Base-by-base conservation (phyloP, 2,329 filamentous ascomycete species). In the Verticillium albo-atrum region DNA sequence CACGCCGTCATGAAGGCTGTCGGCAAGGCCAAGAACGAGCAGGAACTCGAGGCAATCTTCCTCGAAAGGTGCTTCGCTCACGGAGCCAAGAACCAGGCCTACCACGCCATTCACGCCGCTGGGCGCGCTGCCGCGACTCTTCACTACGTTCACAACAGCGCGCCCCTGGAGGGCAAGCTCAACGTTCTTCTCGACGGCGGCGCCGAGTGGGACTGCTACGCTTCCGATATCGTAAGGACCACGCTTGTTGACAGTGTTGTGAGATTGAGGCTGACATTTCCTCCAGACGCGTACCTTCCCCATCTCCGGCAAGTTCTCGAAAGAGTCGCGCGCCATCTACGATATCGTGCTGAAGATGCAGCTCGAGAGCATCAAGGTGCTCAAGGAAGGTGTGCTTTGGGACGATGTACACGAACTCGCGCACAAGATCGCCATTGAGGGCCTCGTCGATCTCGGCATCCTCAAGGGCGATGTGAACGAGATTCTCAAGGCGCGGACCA, bases 271-370 rank as follows among this genome's bases (percentile, higher is more conserved):
- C 20, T 50, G 20, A 50, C 42, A 23, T 10, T 12, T 1, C n/a
- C 12, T 9, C 34, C 59, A 94, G 78, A 97, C 93, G 1, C 85
- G 94, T 56, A 94, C 91, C 0, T 96, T 97, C 70, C 94, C 94
- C 2, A 86, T 97, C 66, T 83, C 77, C 4, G 89, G 89, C 60
- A 84, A 82, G 64, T 92, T 91, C 72, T 88, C 83, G 58, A 75
- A 82, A 54, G 87, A 94, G 72, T 88, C 86, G 55, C 81, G 86
- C 66, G 81, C 87, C 63, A 89, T 96, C 62, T 96, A 96, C 77
- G 83, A 89, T 64, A 86, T 96, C 42, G 94, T 97, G 0, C 82
- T 92, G 54, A 82, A 86, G 67, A 98, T 97, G 93, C 93, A 97
- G 74, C 81, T 85, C 32, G 86, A 90, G 63, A 91, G 87, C 68